Conservation (phyloP, 306 rosid species). For the Quercus bicolor region DNA sequence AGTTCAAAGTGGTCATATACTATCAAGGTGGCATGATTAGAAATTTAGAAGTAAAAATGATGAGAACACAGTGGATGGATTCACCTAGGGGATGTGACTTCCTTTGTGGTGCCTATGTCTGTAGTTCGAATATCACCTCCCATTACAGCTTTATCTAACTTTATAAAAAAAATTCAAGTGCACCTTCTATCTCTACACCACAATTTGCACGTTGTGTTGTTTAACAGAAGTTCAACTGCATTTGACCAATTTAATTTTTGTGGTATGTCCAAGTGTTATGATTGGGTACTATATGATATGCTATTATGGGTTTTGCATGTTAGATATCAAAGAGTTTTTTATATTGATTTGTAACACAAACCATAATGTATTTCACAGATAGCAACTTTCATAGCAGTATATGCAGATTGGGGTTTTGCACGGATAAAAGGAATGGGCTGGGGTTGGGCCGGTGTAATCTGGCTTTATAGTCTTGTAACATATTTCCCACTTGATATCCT, state of each 20-base stretch:
- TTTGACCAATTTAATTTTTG: neutral
- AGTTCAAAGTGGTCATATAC: neutral
- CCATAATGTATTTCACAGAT: constrained; percentile 45
- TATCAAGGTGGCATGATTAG: neutral
- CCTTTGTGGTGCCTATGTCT: too few relatives aligned
- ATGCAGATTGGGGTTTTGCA: constrained; percentile 83
- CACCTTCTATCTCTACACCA: neutral
- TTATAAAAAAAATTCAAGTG: too few relatives aligned
- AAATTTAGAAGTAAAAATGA: neutral
- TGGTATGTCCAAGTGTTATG: neutral
- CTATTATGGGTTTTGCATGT: neutral
- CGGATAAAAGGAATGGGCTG: constrained; percentile 80
- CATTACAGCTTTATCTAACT: too few relatives aligned
- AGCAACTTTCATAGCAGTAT: constrained; percentile 85
- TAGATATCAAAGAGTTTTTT: neutral
- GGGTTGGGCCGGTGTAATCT: constrained; percentile 99
- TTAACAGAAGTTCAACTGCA: neutral
- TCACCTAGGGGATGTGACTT: neutral
- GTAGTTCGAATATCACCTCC: too few relatives aligned
- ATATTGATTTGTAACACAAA: neutral
- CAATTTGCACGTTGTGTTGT: neutral
- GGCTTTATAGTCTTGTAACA: constrained; percentile 83
- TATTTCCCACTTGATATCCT: constrained; percentile 85
- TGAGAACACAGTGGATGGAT: neutral
- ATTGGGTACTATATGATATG: neutral